Base-by-base conservation (phyloP, 306 rosid genomes). In the Begonia masoniana region DNA sequence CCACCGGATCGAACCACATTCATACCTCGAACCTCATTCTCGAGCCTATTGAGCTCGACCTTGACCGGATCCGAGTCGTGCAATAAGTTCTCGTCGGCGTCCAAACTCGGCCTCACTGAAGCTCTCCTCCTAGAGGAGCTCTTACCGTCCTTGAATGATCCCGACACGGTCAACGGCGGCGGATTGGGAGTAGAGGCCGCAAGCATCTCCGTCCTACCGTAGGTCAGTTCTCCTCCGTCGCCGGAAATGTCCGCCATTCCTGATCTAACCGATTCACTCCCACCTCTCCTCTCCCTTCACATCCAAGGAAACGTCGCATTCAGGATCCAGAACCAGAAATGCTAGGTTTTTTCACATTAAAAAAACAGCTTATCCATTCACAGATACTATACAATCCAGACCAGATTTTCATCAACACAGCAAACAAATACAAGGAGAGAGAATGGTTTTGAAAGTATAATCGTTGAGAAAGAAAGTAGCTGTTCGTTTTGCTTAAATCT, bases 41-140 rank as follows among this genome's bases (percentile, higher is more conserved):
- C 99, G 26, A 86, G 88, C 60, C 99, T 88, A 84, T 83, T 92
- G 61, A 92, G 99, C 89, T 92, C 99, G 61, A 92, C 79, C 74
- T 87, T 92, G 60, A 92, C 99, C 84, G 99, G 99, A 92, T 92
- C 96, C 89, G 99, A 92, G 57, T 96, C 99, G 77, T 83, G 96
- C 61, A 92, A 51, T 47, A 92, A 60, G 74, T 87, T 92, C 48
- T 92, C 99, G 23, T 92, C 99, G 39, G 95, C 94, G 43, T 92
- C 99, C 62, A 92, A 54, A 54, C 99, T 92, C 68, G 82, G 96
- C 87, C 95, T 68, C 68, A 71, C 56, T 59, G 84, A 72, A 43
- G 76, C 65, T 21, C 96, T 66, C 72, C 99, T 81, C 72, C 96
- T 62, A 13, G 89, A 83, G 43, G 93, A 83, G 66, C 71, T 68